A percentile compares a stretch with the other conserved stretches of the same genome.
These are phyloP conservation scores for Oidium heveae DNA, from an alignment of 2,329 filamentous ascomycete genomes.

Conservation along the genomic window DNA sequence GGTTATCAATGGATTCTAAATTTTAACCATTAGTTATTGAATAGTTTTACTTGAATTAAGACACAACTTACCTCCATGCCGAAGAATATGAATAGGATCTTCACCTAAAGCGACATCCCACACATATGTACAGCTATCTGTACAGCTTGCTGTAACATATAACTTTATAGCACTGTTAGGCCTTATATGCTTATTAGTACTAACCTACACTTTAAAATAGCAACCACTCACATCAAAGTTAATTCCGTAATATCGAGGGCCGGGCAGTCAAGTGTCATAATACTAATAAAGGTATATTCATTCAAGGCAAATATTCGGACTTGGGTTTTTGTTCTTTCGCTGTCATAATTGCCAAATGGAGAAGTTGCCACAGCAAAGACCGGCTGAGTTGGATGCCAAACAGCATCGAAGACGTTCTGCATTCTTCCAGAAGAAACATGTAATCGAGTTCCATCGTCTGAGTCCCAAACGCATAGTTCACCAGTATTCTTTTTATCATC, in stretches of 20 bases:
- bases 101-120: constrained; percentile 35
- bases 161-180: constrained; percentile 24
- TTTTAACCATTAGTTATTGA: neutral
- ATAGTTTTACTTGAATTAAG: neutral
- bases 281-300: constrained; percentile 18
- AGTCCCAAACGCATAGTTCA: constrained; percentile 35
- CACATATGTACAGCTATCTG: constrained; percentile 34
- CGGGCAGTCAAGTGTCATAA: constrained; percentile 30
- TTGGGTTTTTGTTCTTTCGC: constrained; percentile 25
- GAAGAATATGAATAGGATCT: constrained; percentile 26
- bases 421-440: constrained; percentile 24
- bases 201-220: neutral
- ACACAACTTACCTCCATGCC: constrained; percentile 20
- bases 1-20: constrained; percentile 12
- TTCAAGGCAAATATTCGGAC: constrained; percentile 26
- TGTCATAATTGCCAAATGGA: constrained; percentile 19
- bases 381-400: constrained; percentile 30
- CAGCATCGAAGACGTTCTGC: constrained; percentile 37
- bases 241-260: constrained; percentile 38
- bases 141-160: constrained; percentile 35
- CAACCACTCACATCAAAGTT: constrained; percentile 20
- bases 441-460: constrained; percentile 16
- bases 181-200: constrained; percentile 13
- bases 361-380: constrained; percentile 33
- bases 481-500: constrained; percentile 30